Evolutionary conservation across 2,329 filamentous ascomycete genomes (phyloP).

Genomic region (Epichloe sibirici): DNA sequence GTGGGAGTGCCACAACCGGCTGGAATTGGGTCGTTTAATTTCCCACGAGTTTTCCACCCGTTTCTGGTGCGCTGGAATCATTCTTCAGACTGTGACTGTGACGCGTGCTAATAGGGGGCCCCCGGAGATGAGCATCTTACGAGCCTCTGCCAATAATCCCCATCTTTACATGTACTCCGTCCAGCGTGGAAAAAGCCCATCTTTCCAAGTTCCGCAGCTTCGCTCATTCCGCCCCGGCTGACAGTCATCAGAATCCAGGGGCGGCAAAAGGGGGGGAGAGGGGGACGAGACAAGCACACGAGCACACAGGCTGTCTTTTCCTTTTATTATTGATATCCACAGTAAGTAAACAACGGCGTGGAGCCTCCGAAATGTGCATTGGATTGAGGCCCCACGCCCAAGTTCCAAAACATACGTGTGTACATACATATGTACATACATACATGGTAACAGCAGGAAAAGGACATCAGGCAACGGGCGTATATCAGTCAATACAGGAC

Average conservation of each 20-base stretch:
- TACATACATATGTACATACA: too few species aligned
- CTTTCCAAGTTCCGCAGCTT: background rate
- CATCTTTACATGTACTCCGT: background rate
- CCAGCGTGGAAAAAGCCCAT: background rate
- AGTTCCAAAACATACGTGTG: too few species aligned
- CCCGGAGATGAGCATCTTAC: background rate
- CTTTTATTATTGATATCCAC: background rate
- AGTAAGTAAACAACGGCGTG: background rate
- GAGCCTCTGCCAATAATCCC: background rate
- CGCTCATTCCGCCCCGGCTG: background rate
- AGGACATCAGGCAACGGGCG: too few species aligned
- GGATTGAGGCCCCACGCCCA: background rate
- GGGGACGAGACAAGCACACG: too few species aligned
- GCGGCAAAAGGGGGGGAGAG: too few species aligned
- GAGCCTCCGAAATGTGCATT: background rate
- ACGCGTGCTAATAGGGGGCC: background rate
- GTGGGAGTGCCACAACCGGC: constrained; percentile 4
- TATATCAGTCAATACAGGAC: too few species aligned
- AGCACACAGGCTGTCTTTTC: too few species aligned
- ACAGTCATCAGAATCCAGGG: background rate
- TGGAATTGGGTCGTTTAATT: constrained; percentile 2
- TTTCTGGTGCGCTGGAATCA: too few species aligned
- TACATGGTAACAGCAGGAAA: too few species aligned
- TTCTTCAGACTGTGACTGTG: background rate
- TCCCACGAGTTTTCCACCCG: background rate